A percentile compares a stretch with the other conserved stretches of the same genome.
Evolutionary conservation across 495 filamentous ascomycete species (phyloP).

Genomic region (Viridothelium virens): DNA sequence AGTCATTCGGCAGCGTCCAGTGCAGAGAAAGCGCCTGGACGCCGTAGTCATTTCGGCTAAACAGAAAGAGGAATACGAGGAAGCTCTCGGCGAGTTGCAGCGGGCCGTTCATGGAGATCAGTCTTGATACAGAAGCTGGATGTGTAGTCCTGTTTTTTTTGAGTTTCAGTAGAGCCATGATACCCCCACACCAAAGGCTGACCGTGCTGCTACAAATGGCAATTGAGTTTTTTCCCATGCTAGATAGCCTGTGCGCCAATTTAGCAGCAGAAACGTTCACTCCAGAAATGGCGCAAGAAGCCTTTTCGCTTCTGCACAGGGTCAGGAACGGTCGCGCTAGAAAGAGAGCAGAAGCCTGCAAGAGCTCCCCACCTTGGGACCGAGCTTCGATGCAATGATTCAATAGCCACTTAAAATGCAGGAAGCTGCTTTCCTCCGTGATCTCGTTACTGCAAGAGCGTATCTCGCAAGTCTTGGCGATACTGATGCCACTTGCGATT

Average conservation of each 20-base stretch:
- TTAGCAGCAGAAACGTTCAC: too few relatives aligned
- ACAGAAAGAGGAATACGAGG: constrained; percentile 9
- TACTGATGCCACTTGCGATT: neutral
- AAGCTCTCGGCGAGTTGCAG: neutral
- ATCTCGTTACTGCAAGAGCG: constrained; percentile 8
- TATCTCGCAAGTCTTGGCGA: neutral
- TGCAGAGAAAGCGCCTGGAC: neutral
- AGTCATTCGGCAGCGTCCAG: neutral
- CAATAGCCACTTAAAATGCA: neutral
- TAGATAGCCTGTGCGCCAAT: neutral
- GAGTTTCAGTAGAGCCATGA: neutral
- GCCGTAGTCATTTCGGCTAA: neutral
- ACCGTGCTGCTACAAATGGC: neutral
- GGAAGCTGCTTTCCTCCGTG: neutral
- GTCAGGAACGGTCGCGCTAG: constrained; percentile 1
- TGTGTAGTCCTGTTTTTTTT: neutral
- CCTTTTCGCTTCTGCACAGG: neutral
- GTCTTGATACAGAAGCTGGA: neutral
- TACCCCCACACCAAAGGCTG: neutral
- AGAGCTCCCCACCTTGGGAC: neutral
- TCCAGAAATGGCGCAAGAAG: too few relatives aligned
- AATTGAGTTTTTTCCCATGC: neutral
- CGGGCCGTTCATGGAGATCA: neutral
- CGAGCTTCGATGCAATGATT: neutral
- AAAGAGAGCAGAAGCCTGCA: neutral